Evolutionary conservation across 192 early-diverging fungal species (phyloP).

Genomic region (Backusella macrospora): DNA sequence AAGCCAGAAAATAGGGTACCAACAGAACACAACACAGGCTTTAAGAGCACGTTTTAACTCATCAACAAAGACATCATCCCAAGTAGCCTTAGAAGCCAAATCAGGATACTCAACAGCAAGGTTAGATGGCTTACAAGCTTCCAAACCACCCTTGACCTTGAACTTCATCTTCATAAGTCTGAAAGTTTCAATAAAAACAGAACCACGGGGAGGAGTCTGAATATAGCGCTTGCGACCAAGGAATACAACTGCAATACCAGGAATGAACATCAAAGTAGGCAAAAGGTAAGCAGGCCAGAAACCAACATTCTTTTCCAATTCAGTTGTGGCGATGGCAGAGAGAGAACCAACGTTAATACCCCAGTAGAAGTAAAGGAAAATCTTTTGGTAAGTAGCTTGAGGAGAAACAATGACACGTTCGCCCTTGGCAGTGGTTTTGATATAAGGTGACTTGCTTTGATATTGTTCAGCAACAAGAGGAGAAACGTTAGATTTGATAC

Average conservation of each 20-base stretch:
- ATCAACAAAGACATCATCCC: slow-evolving; percentile 76
- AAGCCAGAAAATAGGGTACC: slow-evolving; percentile 78
- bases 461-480: slow-evolving; percentile 80
- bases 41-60: slow-evolving; percentile 62
- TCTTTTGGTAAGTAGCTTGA: slow-evolving; percentile 67
- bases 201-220: slow-evolving; percentile 60
- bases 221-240: slow-evolving; percentile 54
- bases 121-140: slow-evolving; percentile 64
- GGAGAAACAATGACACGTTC: slow-evolving; percentile 65
- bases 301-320: slow-evolving; percentile 58
- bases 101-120: slow-evolving; percentile 39
- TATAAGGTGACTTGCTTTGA: slow-evolving; percentile 52
- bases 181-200: slow-evolving; percentile 58
- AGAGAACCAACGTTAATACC: slow-evolving; percentile 73
- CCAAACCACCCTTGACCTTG: slow-evolving; percentile 51
- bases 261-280: slow-evolving; percentile 57
- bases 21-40: slow-evolving; percentile 70
- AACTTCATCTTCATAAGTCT: slow-evolving; percentile 41
- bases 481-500: slow-evolving; percentile 79
- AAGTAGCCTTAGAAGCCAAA: slow-evolving; percentile 43
- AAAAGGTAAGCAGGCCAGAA: slow-evolving; percentile 64
- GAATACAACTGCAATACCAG: slow-evolving; percentile 55
- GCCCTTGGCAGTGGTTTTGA: slow-evolving; percentile 59
- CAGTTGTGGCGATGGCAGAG: slow-evolving; percentile 59
- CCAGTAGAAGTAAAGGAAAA: slow-evolving; percentile 87